Conservation (phyloP, 2,329 filamentous ascomycete species). For the Bisporella sp. region DNA sequence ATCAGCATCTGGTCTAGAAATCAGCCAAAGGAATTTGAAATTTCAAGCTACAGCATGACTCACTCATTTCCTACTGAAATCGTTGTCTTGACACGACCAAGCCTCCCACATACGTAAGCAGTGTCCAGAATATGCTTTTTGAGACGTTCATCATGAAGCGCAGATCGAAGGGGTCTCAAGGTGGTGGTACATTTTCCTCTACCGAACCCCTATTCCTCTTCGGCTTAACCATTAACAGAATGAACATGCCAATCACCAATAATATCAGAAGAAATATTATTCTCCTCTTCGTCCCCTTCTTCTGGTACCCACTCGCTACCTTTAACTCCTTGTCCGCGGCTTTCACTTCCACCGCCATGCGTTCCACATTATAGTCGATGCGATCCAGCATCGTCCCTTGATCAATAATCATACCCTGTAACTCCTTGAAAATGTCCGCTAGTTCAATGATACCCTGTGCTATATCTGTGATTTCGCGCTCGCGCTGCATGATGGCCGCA, state of each 20-base stretch:
- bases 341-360: slow-evolving; percentile 90
- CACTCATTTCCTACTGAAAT: no score
- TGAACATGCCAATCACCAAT: slow-evolving; percentile 79
- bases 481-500: slow-evolving; percentile 78
- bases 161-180: neutral
- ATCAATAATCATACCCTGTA: slow-evolving; percentile 93
- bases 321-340: slow-evolving; percentile 87
- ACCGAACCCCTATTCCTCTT: slow-evolving; percentile 17
- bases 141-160: no score
- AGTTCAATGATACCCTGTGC: slow-evolving; percentile 97
- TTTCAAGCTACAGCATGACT: no score
- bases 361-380: slow-evolving; percentile 97
- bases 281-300: slow-evolving; percentile 81
- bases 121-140: no score
- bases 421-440: slow-evolving; percentile 91
- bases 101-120: no score
- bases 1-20: no score
- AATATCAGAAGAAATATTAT: slow-evolving; percentile 84
- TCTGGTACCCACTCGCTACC: slow-evolving; percentile 83
- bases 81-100: no score
- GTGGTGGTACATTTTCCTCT: slow-evolving; percentile 21
- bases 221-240: slow-evolving; percentile 68
- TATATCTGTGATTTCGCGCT: slow-evolving; percentile 95
- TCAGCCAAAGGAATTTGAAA: no score
- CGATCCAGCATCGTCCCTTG: slow-evolving; percentile 87